phyloP scores from a whole-genome alignment of 257 asterid species.

The Mentha longifolia region DNA sequence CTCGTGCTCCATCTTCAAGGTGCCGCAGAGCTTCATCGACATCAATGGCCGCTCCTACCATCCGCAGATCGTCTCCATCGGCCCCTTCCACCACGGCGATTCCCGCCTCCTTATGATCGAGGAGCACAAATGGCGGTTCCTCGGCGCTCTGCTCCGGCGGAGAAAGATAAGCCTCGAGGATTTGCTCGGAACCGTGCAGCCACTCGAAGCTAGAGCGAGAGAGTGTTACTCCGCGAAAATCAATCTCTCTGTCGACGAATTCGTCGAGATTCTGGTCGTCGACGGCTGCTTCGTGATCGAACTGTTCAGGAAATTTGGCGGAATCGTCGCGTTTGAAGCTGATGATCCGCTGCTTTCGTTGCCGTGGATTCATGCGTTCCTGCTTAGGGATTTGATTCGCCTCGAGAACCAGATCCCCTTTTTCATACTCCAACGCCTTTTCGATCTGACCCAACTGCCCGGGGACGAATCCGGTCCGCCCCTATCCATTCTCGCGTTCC shows the following conservation, averaged over 20 bases:
- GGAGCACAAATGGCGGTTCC: conserved; percentile 90
- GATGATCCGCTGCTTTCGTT: conserved; percentile 73
- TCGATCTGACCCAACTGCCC: conserved; percentile 54
- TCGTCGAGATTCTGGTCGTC: conserved; percentile 73
- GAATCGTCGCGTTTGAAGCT: conserved; percentile 52
- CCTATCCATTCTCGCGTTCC: conserved; percentile 46
- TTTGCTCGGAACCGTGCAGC: conserved; percentile 55
- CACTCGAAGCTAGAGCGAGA: conserved; percentile 58
- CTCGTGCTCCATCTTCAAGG: conserved; percentile 80
- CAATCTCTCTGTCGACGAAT: conserved; percentile 48
- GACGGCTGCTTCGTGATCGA: conserved; percentile 92
- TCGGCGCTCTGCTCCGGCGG: conserved; percentile 57
- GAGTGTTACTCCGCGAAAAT: conserved; percentile 70
- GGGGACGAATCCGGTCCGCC: conserved; percentile 45
- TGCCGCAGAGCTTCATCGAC: conserved; percentile 67
- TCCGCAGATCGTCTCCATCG: conserved; percentile 77
- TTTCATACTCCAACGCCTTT: conserved; percentile 60
- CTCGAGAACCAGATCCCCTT: conserved; percentile 89
- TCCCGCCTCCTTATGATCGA: conserved; percentile 68
- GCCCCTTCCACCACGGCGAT: conserved; percentile 85
- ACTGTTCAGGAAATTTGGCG: conserved; percentile 66
- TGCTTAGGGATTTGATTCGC: conserved; percentile 70
- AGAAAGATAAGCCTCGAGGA: conserved; percentile 47
- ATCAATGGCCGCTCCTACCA: conserved; percentile 67
- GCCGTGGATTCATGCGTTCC: conserved; percentile 74